phyloP scores from a whole-genome alignment of 2,329 filamentous ascomycete genomes.

The Alternaria viburni region DNA sequence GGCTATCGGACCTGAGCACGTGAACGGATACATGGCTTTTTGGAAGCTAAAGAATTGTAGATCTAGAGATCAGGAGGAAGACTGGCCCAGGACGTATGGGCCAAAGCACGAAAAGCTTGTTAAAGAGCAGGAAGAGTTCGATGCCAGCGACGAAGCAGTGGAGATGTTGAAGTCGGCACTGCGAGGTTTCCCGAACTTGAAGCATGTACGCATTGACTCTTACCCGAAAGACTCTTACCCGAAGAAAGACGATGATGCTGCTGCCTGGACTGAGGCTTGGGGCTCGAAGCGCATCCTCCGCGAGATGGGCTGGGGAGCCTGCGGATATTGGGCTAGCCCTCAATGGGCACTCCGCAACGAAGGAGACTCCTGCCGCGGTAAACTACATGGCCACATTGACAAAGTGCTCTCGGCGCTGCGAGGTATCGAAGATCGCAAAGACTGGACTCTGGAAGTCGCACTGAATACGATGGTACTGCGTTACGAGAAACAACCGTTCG shows the following conservation, averaged over 20 bases:
- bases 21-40: background rate
- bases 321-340: background rate
- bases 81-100: background rate
- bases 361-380: background rate
- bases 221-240: background rate
- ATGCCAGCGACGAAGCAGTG: background rate
- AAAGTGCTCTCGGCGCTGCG: background rate
- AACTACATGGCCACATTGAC: background rate
- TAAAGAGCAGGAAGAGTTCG: background rate
- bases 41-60: background rate
- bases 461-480: background rate
- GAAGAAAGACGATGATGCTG: background rate
- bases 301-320: background rate
- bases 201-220: background rate
- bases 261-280: background rate
- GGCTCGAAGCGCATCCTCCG: background rate
- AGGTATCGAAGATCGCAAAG: background rate
- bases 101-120: background rate
- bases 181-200: background rate
- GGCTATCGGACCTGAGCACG: background rate
- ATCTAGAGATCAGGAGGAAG: background rate
- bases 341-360: background rate
- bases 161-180: background rate
- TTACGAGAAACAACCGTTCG: background rate
- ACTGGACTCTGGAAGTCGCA: background rate